A percentile compares a stretch with the other conserved stretches of the same genome.
Evolutionary conservation across 495 filamentous ascomycete species (phyloP).

Genomic region (Ascobolus immersus): DNA sequence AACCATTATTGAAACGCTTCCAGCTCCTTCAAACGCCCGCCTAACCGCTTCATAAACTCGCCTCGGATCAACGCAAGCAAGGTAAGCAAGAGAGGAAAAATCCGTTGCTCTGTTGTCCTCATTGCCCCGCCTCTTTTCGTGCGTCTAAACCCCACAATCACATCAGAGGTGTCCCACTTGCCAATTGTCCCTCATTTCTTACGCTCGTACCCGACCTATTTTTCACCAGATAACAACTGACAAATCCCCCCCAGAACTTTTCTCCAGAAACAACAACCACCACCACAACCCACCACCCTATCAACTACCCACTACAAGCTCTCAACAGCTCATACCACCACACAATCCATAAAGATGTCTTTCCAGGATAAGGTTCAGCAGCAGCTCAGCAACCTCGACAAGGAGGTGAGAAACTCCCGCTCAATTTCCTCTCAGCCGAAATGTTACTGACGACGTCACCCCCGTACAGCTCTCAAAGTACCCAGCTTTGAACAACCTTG

Average conservation of each 20-base stretch:
- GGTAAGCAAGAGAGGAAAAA: no score
- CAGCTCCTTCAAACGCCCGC: no score
- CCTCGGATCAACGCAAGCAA: no score
- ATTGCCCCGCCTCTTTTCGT: no score
- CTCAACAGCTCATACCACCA: neutral
- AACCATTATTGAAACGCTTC: no score
- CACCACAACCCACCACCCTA: neutral
- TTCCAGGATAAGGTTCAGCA: constrained; percentile 83
- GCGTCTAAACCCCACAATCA: no score
- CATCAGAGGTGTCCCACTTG: no score
- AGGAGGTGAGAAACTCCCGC: constrained; percentile 46
- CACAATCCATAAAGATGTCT: constrained; percentile 27
- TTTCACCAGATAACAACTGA: no score
- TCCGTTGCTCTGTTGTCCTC: no score
- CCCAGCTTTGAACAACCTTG: constrained; percentile 77
- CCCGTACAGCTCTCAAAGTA: constrained; percentile 70
- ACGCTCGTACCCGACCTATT: no score
- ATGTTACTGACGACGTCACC: constrained; percentile 11
- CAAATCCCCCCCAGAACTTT: neutral
- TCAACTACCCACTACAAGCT: neutral
- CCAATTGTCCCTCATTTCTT: no score
- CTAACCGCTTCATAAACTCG: no score
- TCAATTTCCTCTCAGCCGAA: constrained; percentile 3
- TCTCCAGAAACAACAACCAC: neutral
- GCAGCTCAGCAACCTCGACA: constrained; percentile 75